These are phyloP conservation scores for Echium plantagineum DNA, from an alignment of 257 asterid species.

Conservation along the genomic window DNA sequence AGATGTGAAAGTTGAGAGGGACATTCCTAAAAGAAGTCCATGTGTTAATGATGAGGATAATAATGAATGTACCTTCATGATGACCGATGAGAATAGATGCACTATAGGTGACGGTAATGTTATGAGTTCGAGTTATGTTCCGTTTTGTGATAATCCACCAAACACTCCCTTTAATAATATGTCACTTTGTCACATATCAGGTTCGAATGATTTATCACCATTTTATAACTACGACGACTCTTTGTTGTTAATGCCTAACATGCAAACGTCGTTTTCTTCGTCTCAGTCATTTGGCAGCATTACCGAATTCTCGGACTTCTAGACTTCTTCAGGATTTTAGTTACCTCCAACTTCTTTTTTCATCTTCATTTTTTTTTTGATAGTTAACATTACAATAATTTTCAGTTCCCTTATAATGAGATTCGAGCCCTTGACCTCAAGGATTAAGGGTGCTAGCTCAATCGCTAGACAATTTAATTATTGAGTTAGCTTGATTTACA, in stretches of 20 bases:
- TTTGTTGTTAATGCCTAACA: constrained; percentile 14
- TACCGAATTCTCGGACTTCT: constrained; percentile 22
- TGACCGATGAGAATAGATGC: constrained; percentile 16
- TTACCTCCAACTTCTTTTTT: too few species aligned
- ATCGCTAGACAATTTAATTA: too few species aligned
- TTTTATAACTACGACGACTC: constrained; percentile 16
- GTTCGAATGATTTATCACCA: constrained; percentile 11
- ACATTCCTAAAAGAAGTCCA: neutral
- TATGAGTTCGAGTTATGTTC: constrained; percentile 16
- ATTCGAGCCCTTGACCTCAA: too few species aligned
- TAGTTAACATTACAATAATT: too few species aligned
- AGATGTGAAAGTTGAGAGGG: too few species aligned
- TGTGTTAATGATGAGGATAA: constrained; percentile 15
- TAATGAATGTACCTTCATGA: constrained; percentile 17
- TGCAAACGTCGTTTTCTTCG: constrained; percentile 19
- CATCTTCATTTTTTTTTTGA: too few species aligned
- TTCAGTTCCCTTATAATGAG: too few species aligned
- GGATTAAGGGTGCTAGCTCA: too few species aligned
- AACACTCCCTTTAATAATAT: constrained; percentile 6
- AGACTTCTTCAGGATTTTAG: too few species aligned
- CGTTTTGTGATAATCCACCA: constrained; percentile 14
- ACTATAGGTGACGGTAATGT: constrained; percentile 15
- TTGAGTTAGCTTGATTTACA: too few species aligned
- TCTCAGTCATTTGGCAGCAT: constrained; percentile 18
- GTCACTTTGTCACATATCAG: constrained; percentile 12